Base-by-base conservation (phyloP, 352 stramenopile species). In the Globisporangium iwayamae region DNA sequence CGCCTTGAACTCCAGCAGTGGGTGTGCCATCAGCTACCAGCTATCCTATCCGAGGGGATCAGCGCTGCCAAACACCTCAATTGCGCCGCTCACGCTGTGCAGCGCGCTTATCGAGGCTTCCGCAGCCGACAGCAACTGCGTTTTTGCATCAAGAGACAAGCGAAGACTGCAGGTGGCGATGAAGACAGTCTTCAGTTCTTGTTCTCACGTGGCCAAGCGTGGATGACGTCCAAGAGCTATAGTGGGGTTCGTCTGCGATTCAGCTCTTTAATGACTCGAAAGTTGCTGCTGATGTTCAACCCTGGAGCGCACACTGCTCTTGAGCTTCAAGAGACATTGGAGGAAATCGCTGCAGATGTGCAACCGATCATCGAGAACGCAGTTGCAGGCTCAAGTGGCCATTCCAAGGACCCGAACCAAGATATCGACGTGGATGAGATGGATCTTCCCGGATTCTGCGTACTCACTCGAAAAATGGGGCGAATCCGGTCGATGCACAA, bases 341-440 rank as follows among this genome's bases (percentile, higher is more conserved):
- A 71, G 1, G 70, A 82, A 41, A 65, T 91, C 9, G 39, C 61
- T 1, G 13, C 25, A 8, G 82, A 89, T 55, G 64, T 69, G 4
- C 47, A 68, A 4, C 65, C 75, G 2, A 68, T 87, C 18, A 43
- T 85, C 14, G 45, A 67, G 18, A 45, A 61, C 20, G 74, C 67
- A 25, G 18, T 11, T 25, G 28, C 10, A 6, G 50, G 11, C 25
- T 2, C 73, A 34, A 51, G 57, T 2, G 62, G 60, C 5, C 41
- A n/a, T 13, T 25, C 59, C 7, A 68, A 62, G 8, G 47, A 46
- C 9, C 57, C 66, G 25, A 59, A 69, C 2, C 41, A 63, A n/a
- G 72, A 74, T 14, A 54, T 80, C 25, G 78, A 87, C 36, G 75
- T 89, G 11, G 77, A 74, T 20, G 80, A 86, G 71, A 63, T 79